Conservation (phyloP, 495 filamentous ascomycete genomes). For the Daldinia childiae region DNA sequence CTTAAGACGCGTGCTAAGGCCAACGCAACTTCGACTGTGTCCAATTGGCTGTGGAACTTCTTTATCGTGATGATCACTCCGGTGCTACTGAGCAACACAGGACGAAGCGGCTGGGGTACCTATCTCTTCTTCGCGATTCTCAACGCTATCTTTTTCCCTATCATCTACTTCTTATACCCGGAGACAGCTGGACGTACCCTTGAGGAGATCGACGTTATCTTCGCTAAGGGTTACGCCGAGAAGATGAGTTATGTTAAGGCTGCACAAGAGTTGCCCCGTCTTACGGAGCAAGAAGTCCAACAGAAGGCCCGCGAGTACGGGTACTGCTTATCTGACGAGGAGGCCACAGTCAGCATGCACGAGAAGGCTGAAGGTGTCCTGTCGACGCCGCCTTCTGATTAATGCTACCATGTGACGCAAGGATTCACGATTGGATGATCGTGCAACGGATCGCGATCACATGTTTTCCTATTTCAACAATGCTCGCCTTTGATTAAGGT, state of each 20-base stretch:
- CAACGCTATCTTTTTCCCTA: constrained; percentile 71
- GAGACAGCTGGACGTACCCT: constrained; percentile 75
- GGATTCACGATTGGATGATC: background rate
- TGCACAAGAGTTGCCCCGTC: constrained; percentile 66
- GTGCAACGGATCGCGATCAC: constrained; percentile 16
- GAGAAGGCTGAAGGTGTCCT: constrained; percentile 31
- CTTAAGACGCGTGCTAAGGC: constrained; percentile 71
- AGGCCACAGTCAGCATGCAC: constrained; percentile 28
- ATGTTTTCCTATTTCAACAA: constrained; percentile 12
- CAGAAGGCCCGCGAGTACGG: constrained; percentile 66
- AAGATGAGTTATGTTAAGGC: constrained; percentile 74
- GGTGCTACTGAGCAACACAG: constrained; percentile 71
- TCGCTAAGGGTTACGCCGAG: constrained; percentile 73
- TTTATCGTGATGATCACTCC: constrained; percentile 65
- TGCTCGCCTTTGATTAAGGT: constrained; percentile 4
- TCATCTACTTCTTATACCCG: constrained; percentile 76
- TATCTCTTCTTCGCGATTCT: constrained; percentile 75
- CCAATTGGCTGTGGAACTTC: constrained; percentile 75
- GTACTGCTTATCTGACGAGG: constrained; percentile 44
- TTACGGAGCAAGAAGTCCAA: constrained; percentile 68
- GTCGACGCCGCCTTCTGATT: constrained; percentile 32
- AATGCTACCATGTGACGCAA: background rate
- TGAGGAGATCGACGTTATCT: constrained; percentile 78
- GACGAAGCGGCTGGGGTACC: constrained; percentile 67
- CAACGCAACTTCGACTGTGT: constrained; percentile 72